Conservation (phyloP, 805 yeast genomes). For the Ogataea ganodermae region DNA sequence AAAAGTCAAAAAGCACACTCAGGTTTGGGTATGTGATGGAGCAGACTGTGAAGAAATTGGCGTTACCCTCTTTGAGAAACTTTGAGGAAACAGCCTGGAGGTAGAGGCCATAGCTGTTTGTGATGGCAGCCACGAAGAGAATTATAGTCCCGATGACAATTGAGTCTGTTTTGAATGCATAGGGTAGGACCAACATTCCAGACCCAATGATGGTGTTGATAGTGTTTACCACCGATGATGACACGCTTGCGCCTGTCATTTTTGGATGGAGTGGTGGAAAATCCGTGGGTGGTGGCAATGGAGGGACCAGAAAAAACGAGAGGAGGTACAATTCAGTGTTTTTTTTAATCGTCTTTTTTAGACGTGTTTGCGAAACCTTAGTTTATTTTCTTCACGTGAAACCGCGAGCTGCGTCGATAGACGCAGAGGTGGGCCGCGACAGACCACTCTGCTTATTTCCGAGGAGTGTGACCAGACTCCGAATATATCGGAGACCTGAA, state of each 20-base stretch:
- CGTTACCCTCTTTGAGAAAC: constrained; percentile 57
- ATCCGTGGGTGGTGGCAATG: no score
- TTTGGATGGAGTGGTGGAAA: background rate
- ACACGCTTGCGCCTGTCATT: constrained; percentile 44
- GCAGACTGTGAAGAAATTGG: constrained; percentile 73
- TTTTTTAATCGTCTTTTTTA: background rate
- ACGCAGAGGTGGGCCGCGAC: background rate
- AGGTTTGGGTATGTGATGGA: constrained; percentile 70
- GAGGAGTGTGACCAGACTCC: background rate
- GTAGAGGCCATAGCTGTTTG: constrained; percentile 69
- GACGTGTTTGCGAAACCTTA: no score
- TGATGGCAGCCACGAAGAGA: constrained; percentile 59
- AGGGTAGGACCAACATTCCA: constrained; percentile 76
- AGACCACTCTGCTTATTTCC: background rate
- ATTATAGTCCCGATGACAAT: constrained; percentile 56
- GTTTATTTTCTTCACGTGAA: background rate
- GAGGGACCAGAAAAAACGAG: background rate
- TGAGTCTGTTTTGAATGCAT: constrained; percentile 70
- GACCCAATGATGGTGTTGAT: constrained; percentile 82
- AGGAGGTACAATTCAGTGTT: background rate
- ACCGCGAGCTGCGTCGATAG: background rate
- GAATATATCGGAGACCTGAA: background rate
- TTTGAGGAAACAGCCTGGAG: constrained; percentile 61
- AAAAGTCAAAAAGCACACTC: constrained; percentile 69
- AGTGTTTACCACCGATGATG: constrained; percentile 65